These are phyloP conservation scores for Exophiala mesophila DNA, from an alignment of 2,329 filamentous ascomycete genomes.

Conservation along the genomic window DNA sequence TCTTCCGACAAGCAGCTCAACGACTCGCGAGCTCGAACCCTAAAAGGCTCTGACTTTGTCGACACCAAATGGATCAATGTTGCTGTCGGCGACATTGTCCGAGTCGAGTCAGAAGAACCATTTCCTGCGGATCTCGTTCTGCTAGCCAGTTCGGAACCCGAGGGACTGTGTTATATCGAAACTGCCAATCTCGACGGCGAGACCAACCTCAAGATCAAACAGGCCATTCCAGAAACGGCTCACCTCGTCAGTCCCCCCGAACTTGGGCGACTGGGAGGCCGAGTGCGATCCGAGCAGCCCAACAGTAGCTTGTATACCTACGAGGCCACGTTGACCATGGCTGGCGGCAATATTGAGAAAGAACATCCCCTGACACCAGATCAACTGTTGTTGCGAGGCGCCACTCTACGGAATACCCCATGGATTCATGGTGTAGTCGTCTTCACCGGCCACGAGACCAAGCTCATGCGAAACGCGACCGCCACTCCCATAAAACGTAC, in stretches of 20 bases:
- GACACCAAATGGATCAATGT: slow-evolving; percentile 93
- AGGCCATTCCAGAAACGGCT: slow-evolving; percentile 88
- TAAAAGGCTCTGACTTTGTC: slow-evolving; percentile 77
- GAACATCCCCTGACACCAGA: slow-evolving; percentile 86
- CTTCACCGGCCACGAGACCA: slow-evolving; percentile 96
- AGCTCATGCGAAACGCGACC: slow-evolving; percentile 97
- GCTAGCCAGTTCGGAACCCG: slow-evolving; percentile 89
- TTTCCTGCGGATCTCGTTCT: slow-evolving; percentile 93
- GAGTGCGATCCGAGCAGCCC: slow-evolving; percentile 88
- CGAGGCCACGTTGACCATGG: slow-evolving; percentile 89
- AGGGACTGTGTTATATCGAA: slow-evolving; percentile 97
- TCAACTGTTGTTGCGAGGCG: slow-evolving; percentile 86
- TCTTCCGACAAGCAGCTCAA: slow-evolving; percentile 83
- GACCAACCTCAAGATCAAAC: slow-evolving; percentile 98
- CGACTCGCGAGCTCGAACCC: slow-evolving; percentile 74
- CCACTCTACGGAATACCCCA: slow-evolving; percentile 89
- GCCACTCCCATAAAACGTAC: slow-evolving; percentile 97
- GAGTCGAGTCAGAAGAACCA: slow-evolving; percentile 89
- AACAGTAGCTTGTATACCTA: slow-evolving; percentile 99
- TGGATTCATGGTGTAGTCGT: slow-evolving; percentile 97
- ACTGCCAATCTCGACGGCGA: slow-evolving; percentile 97
- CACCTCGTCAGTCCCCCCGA: slow-evolving; percentile 81
- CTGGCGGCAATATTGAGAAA: slow-evolving; percentile 85
- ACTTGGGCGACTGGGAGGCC: slow-evolving; percentile 77
- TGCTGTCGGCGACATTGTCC: slow-evolving; percentile 83